Base-by-base conservation (phyloP, 805 yeast genomes). In the Saccharomycopsis capsularis region DNA sequence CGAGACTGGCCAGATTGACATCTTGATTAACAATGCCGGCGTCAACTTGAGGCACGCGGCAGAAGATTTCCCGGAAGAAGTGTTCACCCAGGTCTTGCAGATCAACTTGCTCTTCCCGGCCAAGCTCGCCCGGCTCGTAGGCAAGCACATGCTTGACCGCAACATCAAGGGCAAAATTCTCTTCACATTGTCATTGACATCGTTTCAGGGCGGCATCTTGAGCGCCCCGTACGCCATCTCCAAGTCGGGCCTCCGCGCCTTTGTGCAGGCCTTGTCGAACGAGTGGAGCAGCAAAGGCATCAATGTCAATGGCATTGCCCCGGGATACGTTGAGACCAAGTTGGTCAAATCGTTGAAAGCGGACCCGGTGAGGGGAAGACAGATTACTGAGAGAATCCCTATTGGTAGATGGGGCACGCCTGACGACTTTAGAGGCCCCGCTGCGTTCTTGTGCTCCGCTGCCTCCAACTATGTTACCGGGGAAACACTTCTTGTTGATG, bases 21-120 rank as follows among this genome's bases (percentile, higher is more conserved):
- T 86, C 27, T 82, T 85, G 59, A 91, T 88, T 42, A 95, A 95
- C 58, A 88, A 88, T 63, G 96, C 96, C 13, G 96, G 96, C 37
- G 79, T 86, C 42, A 81, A 87, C 15, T 86, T 95, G 95, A 73
- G 78, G 21, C 70, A 75, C 25, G 89, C 90, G 21, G 75, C 75
- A 16, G 72, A 68, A 42, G 78, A 78, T 54, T 71, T 71, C 56
- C 38, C 38, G 6, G 66, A 68, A 47, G 38, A 34, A 9, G 35
- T 80, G 79, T 58, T 89, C 95, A 90, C 69, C 74, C 62, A 78
- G 78, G 78, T 88, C 49, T 74, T 87, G 61, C 76, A 79, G 60
- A 76, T 85, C 47, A 91, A 89, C 62, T 69, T 89, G 54, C 81
- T 85, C 62, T 88, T 93, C 11, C 85, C 83, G 40, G 87, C 82